Evolutionary conservation across 345 rosid genomes (phyloP).

Genomic region (Euphorbia lathyris): DNA sequence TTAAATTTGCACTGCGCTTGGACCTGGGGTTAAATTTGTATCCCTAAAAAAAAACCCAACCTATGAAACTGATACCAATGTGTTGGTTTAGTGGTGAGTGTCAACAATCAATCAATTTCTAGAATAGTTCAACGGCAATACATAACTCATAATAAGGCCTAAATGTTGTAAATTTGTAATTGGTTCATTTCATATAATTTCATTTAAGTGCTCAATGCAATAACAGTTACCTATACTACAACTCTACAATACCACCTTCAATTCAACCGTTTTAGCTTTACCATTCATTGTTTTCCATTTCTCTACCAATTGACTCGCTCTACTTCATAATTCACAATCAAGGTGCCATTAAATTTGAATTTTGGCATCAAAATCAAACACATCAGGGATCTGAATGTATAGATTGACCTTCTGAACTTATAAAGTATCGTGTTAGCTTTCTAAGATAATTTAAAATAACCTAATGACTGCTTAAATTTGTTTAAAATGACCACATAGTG

Average conservation of each 20-base stretch:
- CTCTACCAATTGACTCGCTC: not conserved
- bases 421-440: too few species aligned
- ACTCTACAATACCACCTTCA: not conserved
- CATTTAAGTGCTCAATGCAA: slow-evolving; percentile 12
- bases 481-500: too few species aligned
- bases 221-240: not conserved
- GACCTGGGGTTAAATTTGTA: too few species aligned
- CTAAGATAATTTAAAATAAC: too few species aligned
- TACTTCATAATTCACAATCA: not conserved
- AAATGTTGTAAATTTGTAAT: not conserved
- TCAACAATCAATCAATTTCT: too few species aligned
- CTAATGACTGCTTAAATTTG: too few species aligned
- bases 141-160: not conserved
- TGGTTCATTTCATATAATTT: not conserved
- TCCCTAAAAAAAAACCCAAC: not conserved
- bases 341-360: too few species aligned
- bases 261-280: not conserved
- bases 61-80: not conserved
- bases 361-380: too few species aligned
- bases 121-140: not conserved
- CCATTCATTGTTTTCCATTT: not conserved
- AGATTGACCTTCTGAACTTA: too few species aligned
- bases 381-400: too few species aligned
- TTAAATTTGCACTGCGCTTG: too few species aligned
- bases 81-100: not conserved